phyloP scores from a whole-genome alignment of 2,329 filamentous ascomycete species.

The Aspergillus hortae region DNA sequence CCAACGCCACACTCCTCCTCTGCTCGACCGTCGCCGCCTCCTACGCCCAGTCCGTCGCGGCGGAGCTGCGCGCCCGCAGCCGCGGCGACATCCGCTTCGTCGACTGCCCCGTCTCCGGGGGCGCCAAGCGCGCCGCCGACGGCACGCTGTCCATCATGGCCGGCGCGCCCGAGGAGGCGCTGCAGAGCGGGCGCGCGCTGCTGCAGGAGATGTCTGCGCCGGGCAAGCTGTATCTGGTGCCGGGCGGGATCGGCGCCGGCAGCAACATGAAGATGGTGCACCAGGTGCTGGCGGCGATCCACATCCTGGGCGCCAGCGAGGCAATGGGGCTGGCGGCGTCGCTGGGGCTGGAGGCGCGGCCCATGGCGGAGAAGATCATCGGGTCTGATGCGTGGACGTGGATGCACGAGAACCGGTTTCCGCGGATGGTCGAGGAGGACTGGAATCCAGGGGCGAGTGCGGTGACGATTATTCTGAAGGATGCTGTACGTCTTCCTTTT shows the following conservation, averaged over 20 bases:
- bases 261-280: conserved; percentile 64
- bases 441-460: conserved; percentile 57
- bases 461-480: conserved; percentile 59
- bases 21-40: conserved; percentile 68
- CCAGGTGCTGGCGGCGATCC: conserved; percentile 61
- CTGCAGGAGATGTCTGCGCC: conserved; percentile 59
- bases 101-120: conserved; percentile 70
- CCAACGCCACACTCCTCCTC: conserved; percentile 60
- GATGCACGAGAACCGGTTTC: conserved; percentile 60
- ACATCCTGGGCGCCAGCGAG: conserved; percentile 60
- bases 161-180: conserved; percentile 54
- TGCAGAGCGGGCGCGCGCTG: conserved; percentile 56
- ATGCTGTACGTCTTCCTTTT: conserved; percentile 37
- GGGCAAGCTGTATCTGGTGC: conserved; percentile 60
- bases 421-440: conserved; percentile 52
- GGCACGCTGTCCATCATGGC: conserved; percentile 76
- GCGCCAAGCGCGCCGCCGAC: conserved; percentile 63
- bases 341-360: conserved; percentile 50
- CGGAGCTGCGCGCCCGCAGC: conserved; percentile 53
- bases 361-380: conserved; percentile 44
- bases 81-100: conserved; percentile 64
- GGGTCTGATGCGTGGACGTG: conserved; percentile 54
- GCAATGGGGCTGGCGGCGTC: conserved; percentile 58
- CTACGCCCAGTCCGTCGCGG: conserved; percentile 60
- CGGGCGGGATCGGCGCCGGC: conserved; percentile 58